Conservation (phyloP, 345 rosid species). For the Citropsis articulata region DNA sequence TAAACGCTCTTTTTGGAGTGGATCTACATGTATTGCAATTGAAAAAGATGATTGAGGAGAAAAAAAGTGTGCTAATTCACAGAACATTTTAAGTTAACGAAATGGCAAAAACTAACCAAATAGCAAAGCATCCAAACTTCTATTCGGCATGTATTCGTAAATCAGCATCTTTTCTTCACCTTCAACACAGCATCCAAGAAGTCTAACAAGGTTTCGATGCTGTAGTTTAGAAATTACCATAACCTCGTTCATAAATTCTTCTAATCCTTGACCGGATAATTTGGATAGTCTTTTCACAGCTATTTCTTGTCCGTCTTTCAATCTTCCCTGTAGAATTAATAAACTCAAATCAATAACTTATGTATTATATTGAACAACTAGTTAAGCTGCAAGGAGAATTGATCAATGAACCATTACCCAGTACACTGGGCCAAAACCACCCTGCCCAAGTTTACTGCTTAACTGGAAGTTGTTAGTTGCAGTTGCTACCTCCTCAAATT, state of each 20-base stretch:
- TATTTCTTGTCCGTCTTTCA: slow-evolving; percentile 40
- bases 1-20: background rate
- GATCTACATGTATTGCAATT: slow-evolving; percentile 4
- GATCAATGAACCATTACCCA: slow-evolving; percentile 22
- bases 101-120: slow-evolving; percentile 30
- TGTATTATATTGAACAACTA: background rate
- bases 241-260: slow-evolving; percentile 54
- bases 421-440: slow-evolving; percentile 45
- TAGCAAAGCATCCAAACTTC: slow-evolving; percentile 31
- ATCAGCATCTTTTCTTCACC: slow-evolving; percentile 33
- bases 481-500: slow-evolving; percentile 17
- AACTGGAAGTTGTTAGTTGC: slow-evolving; percentile 30
- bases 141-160: slow-evolving; percentile 38
- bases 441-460: slow-evolving; percentile 33
- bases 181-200: slow-evolving; percentile 31
- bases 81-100: background rate
- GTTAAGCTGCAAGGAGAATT: background rate
- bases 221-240: slow-evolving; percentile 36
- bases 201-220: slow-evolving; percentile 35
- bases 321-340: slow-evolving; percentile 42
- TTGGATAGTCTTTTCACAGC: slow-evolving; percentile 62
- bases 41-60: background rate
- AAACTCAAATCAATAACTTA: background rate
- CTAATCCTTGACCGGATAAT: slow-evolving; percentile 56
- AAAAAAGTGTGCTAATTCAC: background rate